phyloP scores from a whole-genome alignment of 139 green algal species.

The Asterochloris sp. region DNA sequence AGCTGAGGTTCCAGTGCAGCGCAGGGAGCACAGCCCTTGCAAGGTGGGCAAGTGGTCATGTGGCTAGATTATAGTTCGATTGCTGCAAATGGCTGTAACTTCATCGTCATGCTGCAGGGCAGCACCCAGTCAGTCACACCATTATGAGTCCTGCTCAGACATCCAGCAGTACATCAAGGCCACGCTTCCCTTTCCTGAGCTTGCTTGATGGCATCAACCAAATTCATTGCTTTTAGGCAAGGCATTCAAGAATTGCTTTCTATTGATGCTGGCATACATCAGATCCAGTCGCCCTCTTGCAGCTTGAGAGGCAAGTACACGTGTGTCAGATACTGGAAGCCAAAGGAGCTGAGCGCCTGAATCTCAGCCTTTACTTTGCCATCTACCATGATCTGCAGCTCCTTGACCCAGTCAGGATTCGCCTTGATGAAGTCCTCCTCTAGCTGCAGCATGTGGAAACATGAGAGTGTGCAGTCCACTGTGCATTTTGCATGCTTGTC shows the following conservation, averaged over 20 bases:
- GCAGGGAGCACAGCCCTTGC: too few species aligned
- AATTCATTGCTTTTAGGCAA: background rate
- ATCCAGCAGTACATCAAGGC: too few species aligned
- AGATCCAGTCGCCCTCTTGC: conserved; percentile 87
- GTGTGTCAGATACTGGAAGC: conserved; percentile 81
- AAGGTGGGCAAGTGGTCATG: too few species aligned
- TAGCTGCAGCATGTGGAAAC: conserved; percentile 52
- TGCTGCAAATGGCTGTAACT: too few species aligned
- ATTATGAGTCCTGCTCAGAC: too few species aligned
- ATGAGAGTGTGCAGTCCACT: background rate
- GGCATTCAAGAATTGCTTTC: background rate
- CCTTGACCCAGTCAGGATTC: conserved; percentile 91
- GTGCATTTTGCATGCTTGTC: too few species aligned
- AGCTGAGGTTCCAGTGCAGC: too few species aligned
- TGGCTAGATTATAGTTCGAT: too few species aligned
- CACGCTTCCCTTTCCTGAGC: too few species aligned
- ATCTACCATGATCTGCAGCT: conserved; percentile 95
- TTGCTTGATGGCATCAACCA: background rate
- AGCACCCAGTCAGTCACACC: too few species aligned
- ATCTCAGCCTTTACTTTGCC: conserved; percentile 95
- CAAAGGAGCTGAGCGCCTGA: conserved; percentile 90
- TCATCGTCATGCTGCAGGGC: too few species aligned
- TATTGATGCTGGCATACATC: background rate
- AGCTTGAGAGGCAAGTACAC: conserved; percentile 93
- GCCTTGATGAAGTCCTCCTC: conserved; percentile 93